A percentile compares a stretch with the other conserved stretches of the same genome.
Conservation (phyloP, 2,329 filamentous ascomycete species). For the Dactylellina sp. region DNA sequence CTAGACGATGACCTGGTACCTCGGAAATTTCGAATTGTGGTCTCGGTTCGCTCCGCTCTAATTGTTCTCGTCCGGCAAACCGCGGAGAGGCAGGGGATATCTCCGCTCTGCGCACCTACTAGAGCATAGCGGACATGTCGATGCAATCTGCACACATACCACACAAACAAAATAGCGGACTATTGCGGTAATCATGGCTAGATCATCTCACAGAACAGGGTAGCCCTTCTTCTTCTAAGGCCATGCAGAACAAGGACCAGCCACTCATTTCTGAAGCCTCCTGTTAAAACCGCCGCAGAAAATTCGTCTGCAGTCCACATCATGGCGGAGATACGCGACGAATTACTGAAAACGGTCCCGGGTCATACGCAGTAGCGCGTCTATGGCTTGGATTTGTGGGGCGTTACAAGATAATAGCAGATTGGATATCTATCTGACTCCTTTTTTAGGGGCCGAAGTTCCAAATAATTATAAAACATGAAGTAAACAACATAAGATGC, state of each 20-base stretch:
- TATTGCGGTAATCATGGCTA: slow-evolving; percentile 5
- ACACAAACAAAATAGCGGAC: slow-evolving; percentile 15
- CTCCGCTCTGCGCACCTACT: background rate
- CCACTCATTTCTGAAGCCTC: background rate
- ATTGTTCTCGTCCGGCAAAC: slow-evolving; percentile 17
- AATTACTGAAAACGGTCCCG: slow-evolving; percentile 26
- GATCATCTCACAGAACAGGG: background rate
- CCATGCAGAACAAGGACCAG: background rate
- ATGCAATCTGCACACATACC: slow-evolving; percentile 28
- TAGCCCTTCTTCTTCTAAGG: background rate
- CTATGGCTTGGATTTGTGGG: slow-evolving; percentile 15
- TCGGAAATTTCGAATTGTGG: slow-evolving; percentile 14
- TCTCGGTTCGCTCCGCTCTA: slow-evolving; percentile 33
- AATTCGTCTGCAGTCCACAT: slow-evolving; percentile 11
- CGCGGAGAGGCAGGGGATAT: slow-evolving; percentile 34
- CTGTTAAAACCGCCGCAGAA: background rate
- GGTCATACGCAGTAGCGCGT: slow-evolving; percentile 22
- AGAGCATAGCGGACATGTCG: slow-evolving; percentile 6
- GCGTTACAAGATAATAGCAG: background rate
- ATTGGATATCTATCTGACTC: too few relatives aligned
- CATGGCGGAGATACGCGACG: slow-evolving; percentile 33
- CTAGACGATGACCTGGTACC: slow-evolving; percentile 19
- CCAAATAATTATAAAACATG: background rate
- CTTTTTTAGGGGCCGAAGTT: background rate
- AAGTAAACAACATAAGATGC: background rate